Evolutionary conservation across 2,329 filamentous ascomycete genomes (phyloP), one percentile per base, ranked within the genome.

Genomic region (Ophiostoma novo-ulmi): DNA sequence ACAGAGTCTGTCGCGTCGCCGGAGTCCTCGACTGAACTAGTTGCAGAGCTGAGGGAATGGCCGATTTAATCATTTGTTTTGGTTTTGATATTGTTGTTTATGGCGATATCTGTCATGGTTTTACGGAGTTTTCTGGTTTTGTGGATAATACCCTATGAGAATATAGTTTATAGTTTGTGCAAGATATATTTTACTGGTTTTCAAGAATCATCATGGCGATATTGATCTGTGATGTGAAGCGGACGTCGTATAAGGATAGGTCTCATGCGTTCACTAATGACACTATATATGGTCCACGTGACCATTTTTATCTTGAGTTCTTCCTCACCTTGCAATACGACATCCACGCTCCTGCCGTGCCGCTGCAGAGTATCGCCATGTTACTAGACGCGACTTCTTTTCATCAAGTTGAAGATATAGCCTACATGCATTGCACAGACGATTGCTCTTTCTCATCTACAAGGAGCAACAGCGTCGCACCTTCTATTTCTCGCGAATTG

Each of bases 11-110:
- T 79, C 81, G 70, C 82, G 82, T 77, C 83, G 85, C 76, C 87
- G 87, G 80, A 87, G 85, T 73, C 84, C 85, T 3, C 78, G 85
- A 70, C 76, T 87, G 71, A 78, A 31, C n/a, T 67, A 31, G 26
- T 3, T 58, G 52, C 22, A 13, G 22, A 26, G 26, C 13, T 14
- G 11, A 6, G 58, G 5, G 14, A 35, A 36, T 11, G 26, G 35
- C 26, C 35, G 52, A 26, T 58, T 22, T 31, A 17, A 35, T 63
- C 35, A 26, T 36, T 63, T 58, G 22, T 26, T 64, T 38, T 39
- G 20, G 17, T 65, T 26, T 41, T 65, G 36, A n/a, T 36, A 13
- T 22, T n/a, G 6, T 38, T 10, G 10, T 26, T 22, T 6, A 22
- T 61, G 44, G 44, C 35, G 58, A 11, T 61, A 22, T 31, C 22